Conservation (phyloP, 345 rosid species). For the Draba incana region DNA sequence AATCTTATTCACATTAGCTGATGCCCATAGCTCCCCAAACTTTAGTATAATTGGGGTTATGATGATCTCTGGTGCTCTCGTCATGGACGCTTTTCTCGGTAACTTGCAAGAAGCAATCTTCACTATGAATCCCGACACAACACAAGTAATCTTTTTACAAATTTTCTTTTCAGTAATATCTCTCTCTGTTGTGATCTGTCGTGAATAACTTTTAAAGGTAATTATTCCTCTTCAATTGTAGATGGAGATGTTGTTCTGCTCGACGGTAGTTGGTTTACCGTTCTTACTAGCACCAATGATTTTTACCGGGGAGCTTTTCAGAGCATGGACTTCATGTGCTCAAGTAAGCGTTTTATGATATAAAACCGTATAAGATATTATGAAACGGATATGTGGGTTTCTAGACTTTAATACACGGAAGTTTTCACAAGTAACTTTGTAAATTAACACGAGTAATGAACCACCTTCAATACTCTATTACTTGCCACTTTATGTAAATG, state of each 20-base stretch:
- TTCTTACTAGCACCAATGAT: slow-evolving; percentile 78
- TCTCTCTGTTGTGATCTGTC: not conserved
- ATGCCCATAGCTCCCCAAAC: slow-evolving; percentile 79
- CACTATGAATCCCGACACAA: slow-evolving; percentile 79
- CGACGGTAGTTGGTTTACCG: slow-evolving; percentile 82
- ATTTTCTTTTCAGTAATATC: not conserved
- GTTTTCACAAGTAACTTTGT: not conserved
- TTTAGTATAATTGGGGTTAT: slow-evolving; percentile 70
- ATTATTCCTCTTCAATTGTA: slow-evolving; percentile 28
- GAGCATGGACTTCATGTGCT: slow-evolving; percentile 79
- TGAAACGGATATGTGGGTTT: not conserved
- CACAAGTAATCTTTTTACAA: slow-evolving; percentile 54
- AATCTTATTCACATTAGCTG: slow-evolving; percentile 83
- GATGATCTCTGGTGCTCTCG: slow-evolving; percentile 76
- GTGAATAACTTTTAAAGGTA: not conserved
- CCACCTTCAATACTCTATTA: slow-evolving; percentile 8
- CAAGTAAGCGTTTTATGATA: slow-evolving; percentile 49
- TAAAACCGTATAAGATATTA: not conserved
- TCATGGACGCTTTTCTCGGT: slow-evolving; percentile 87
- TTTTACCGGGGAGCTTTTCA: slow-evolving; percentile 79
- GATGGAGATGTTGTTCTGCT: slow-evolving; percentile 91
- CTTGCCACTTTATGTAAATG: not conserved
- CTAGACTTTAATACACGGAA: not conserved
- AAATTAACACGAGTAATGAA: not conserved
- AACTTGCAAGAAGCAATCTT: slow-evolving; percentile 95